Conservation (phyloP, 1,139 yeast species). For the Candida frijolesensis region DNA sequence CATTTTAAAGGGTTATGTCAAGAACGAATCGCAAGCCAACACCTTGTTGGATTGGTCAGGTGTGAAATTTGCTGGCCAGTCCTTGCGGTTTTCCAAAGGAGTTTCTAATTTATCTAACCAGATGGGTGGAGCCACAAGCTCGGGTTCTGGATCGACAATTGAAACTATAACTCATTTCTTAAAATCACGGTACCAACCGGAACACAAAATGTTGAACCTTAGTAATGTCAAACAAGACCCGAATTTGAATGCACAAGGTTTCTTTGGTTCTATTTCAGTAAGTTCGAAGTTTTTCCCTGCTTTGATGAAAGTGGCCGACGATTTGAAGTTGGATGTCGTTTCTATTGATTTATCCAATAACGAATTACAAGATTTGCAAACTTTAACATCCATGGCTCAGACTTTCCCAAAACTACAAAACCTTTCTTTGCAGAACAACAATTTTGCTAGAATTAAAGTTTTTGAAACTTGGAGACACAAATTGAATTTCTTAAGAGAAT, state of each 20-base stretch:
- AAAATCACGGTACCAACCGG: conserved; percentile 65
- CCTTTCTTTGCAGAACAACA: conserved; percentile 78
- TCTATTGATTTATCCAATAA: conserved; percentile 80
- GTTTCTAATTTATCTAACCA: conserved; percentile 22
- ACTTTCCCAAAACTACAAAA: conserved; percentile 77
- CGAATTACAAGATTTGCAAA: conserved; percentile 60
- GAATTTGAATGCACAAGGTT: conserved; percentile 59
- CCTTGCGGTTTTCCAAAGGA: conserved; percentile 55
- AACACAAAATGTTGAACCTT: conserved; percentile 67
- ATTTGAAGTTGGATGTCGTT: conserved; percentile 56
- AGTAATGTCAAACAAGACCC: conserved; percentile 71
- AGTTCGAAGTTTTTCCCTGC: conserved; percentile 88
- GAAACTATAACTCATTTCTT: conserved; percentile 65
- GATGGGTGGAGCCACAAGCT: conserved; percentile 19
- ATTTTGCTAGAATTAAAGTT: conserved; percentile 55
- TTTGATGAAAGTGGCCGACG: conserved; percentile 77
- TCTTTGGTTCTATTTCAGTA: conserved; percentile 61
- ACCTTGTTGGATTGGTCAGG: conserved; percentile 68
- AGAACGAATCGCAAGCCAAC: conserved; percentile 55
- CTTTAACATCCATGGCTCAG: conserved; percentile 66
- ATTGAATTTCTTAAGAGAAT: conserved; percentile 70
- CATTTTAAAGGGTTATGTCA: conserved; percentile 62
- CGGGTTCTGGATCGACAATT: conserved; percentile 47
- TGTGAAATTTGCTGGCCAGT: conserved; percentile 76
- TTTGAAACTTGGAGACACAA: conserved; percentile 82